A percentile compares a stretch with the other conserved stretches of the same genome.
phyloP scores from a whole-genome alignment of 2,329 filamentous ascomycete species.

The Aspergillus clavatus region DNA sequence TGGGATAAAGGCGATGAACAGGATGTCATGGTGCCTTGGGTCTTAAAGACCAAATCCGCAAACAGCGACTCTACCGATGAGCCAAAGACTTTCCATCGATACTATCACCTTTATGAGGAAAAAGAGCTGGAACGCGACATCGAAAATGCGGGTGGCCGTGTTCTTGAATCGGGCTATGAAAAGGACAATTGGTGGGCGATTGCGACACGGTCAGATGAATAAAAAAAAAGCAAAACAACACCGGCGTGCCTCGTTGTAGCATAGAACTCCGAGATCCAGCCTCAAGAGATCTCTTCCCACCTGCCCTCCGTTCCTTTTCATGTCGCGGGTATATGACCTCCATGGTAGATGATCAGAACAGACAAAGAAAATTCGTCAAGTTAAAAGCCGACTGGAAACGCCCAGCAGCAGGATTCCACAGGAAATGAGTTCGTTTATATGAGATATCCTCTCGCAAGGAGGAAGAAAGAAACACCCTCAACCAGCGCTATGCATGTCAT shows the following conservation, averaged over 20 bases:
- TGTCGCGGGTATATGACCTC: constrained; percentile 7
- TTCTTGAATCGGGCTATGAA: constrained; percentile 83
- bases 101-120: constrained; percentile 87
- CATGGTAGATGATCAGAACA: constrained; percentile 9
- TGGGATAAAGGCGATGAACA: constrained; percentile 82
- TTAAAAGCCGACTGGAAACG: background rate
- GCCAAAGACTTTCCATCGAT: constrained; percentile 68
- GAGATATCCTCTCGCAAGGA: constrained; percentile 26
- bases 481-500: constrained; percentile 39
- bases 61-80: constrained; percentile 21
- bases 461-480: constrained; percentile 32
- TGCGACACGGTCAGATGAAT: constrained; percentile 35
- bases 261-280: constrained; percentile 27
- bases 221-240: too few species aligned
- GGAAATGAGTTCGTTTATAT: constrained; percentile 17
- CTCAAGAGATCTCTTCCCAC: constrained; percentile 17
- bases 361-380: constrained; percentile 8
- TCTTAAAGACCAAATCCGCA: constrained; percentile 51
- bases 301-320: constrained; percentile 1
- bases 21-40: constrained; percentile 95
- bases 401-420: constrained; percentile 3
- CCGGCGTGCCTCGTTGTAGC: constrained; percentile 12
- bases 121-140: constrained; percentile 84
- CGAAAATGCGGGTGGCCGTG: constrained; percentile 64
- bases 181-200: constrained; percentile 99